Evolutionary conservation across 768 basidiomycete species (phyloP).

Genomic region (Collybiopsis confluens): DNA sequence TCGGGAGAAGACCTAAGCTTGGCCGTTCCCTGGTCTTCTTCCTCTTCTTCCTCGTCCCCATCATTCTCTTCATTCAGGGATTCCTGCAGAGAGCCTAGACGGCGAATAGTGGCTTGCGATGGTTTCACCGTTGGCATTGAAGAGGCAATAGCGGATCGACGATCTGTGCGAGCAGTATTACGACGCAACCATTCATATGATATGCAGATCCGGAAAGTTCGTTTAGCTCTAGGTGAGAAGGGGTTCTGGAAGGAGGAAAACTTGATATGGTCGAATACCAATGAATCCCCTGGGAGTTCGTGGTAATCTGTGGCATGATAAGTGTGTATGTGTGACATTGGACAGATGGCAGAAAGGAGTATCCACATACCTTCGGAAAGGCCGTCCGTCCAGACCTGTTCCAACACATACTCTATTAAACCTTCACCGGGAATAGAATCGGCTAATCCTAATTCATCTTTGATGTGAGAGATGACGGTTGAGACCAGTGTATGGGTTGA

Average conservation of each 20-base stretch:
- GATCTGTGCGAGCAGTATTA: constrained; percentile 46
- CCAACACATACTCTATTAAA: constrained; percentile 66
- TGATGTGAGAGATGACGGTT: constrained; percentile 47
- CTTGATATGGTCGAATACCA: constrained; percentile 38
- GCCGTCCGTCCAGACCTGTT: constrained; percentile 60
- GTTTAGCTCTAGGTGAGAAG: constrained; percentile 34
- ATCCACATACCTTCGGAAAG: constrained; percentile 49
- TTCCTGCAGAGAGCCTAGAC: constrained; percentile 46
- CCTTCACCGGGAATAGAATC: constrained; percentile 68
- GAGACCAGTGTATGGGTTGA: constrained; percentile 50
- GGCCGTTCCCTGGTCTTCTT: constrained; percentile 59
- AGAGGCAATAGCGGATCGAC: constrained; percentile 9
- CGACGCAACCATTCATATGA: constrained; percentile 80
- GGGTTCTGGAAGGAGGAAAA: constrained; percentile 37
- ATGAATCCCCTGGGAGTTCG: constrained; percentile 38
- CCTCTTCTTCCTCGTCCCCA: constrained; percentile 39
- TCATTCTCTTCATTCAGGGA: constrained; percentile 35
- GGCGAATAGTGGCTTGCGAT: constrained; percentile 47
- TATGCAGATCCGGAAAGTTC: constrained; percentile 60
- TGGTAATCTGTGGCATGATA: constrained; percentile 33
- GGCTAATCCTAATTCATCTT: constrained; percentile 65
- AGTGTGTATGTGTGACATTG: constrained; percentile 10
- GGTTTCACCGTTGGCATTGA: constrained; percentile 44
- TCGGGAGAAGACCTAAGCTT: constrained; percentile 31
- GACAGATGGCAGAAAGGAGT: background rate